phyloP scores from a whole-genome alignment of 1,284 basidiomycete genomes.

The Cryptococcus sp. region DNA sequence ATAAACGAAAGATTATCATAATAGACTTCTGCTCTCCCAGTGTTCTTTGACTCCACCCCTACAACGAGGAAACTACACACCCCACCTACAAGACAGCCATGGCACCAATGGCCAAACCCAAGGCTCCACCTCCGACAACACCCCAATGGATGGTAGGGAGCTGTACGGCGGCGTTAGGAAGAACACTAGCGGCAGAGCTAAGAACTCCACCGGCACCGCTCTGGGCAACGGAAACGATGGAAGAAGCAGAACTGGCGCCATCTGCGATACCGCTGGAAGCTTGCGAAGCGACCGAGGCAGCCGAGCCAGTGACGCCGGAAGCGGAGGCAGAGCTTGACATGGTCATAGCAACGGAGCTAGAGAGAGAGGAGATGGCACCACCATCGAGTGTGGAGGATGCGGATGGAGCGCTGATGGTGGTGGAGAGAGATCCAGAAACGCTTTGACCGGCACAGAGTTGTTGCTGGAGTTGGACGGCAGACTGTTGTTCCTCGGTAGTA shows the following conservation, averaged over 20 bases:
- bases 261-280: background rate
- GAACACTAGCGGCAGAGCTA: background rate
- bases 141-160: background rate
- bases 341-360: background rate
- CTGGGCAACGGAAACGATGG: background rate
- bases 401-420: slow-evolving; percentile 14
- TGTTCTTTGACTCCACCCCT: no score
- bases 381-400: slow-evolving; percentile 15
- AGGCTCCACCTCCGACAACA: slow-evolving; percentile 1
- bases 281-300: background rate
- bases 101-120: slow-evolving; percentile 6
- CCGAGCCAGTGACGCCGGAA: background rate
- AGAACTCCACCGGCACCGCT: background rate
- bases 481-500: slow-evolving; percentile 26
- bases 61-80: no score
- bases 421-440: slow-evolving; percentile 17
- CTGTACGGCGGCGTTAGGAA: background rate
- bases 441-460: slow-evolving; percentile 12
- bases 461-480: slow-evolving; percentile 27
- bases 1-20: no score
- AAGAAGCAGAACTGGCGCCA: background rate
- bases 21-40: no score
- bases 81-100: slow-evolving; percentile 2
- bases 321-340: background rate
- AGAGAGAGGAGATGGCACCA: slow-evolving; percentile 1